A percentile compares a stretch with the other conserved stretches of the same genome.
These are phyloP conservation scores for Acer negundo DNA, from an alignment of 345 rosid species.

Conservation along the genomic window DNA sequence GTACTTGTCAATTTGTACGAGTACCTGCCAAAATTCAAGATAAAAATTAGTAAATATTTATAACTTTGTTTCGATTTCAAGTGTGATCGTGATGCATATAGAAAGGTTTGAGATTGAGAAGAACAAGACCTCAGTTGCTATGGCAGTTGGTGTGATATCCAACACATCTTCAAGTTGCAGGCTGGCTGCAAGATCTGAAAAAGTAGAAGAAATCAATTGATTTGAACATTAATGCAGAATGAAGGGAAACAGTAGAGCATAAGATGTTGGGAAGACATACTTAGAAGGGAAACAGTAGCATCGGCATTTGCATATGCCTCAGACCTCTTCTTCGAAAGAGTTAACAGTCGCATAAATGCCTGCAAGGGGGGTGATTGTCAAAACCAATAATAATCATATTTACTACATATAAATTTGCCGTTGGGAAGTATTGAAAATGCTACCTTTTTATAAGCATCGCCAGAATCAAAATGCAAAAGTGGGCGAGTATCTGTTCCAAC, in stretches of 20 bases:
- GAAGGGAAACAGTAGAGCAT: conserved; percentile 39
- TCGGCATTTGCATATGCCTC: conserved; percentile 42
- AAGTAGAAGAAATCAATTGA: not conserved
- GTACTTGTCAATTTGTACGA: conserved; percentile 34
- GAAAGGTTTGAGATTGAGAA: not conserved
- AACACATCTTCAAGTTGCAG: conserved; percentile 34
- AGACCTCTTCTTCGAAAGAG: conserved; percentile 40
- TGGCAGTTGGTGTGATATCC: conserved; percentile 38
- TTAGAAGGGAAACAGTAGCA: conserved; percentile 36
- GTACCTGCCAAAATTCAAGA: conserved; percentile 35
- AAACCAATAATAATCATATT: not conserved
- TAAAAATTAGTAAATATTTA: not conserved
- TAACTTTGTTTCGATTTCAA: not conserved
- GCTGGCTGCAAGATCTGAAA: conserved; percentile 34
- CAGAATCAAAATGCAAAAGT: conserved; percentile 38
- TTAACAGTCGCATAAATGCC: conserved; percentile 42
- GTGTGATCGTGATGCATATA: not conserved
- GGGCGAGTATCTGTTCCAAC: conserved; percentile 52
- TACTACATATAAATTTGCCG: not conserved
- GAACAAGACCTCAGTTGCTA: conserved; percentile 42
- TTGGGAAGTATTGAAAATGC: not conserved
- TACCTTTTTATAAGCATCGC: conserved; percentile 47
- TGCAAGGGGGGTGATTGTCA: conserved; percentile 13
- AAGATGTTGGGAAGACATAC: conserved; percentile 21
- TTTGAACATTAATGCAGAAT: not conserved